Conservation (phyloP, 768 basidiomycete genomes). For the Auriscalpium orientale region DNA sequence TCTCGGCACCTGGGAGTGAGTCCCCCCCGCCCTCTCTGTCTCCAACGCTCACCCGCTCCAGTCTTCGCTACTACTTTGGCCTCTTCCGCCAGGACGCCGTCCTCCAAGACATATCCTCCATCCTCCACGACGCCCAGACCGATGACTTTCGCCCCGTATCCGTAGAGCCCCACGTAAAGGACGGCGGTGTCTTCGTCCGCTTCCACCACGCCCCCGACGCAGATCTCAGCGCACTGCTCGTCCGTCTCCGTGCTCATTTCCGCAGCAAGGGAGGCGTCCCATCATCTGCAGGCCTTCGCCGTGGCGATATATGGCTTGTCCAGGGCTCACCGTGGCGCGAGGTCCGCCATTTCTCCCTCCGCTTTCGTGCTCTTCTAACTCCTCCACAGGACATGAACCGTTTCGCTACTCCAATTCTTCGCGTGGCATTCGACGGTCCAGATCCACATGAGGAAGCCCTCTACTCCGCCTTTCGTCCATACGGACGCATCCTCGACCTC, state of each 20-base stretch:
- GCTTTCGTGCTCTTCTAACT: not conserved
- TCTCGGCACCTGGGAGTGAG: slow-evolving; percentile 68
- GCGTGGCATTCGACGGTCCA: slow-evolving; percentile 83
- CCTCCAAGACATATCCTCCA: slow-evolving; percentile 36
- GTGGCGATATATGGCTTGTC: slow-evolving; percentile 61
- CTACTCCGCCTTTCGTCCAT: slow-evolving; percentile 76
- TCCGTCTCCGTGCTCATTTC: slow-evolving; percentile 36
- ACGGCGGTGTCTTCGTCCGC: slow-evolving; percentile 79
- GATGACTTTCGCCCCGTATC: slow-evolving; percentile 57
- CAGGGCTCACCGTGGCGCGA: slow-evolving; percentile 78
- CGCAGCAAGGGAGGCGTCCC: slow-evolving; percentile 48
- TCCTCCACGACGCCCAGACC: slow-evolving; percentile 44
- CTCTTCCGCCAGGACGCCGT: slow-evolving; percentile 52
- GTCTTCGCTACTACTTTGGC: slow-evolving; percentile 60
- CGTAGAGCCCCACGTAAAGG: slow-evolving; percentile 62
- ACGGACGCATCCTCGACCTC: slow-evolving; percentile 71
- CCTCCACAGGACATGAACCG: slow-evolving; percentile 69
- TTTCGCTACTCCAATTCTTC: slow-evolving; percentile 65
- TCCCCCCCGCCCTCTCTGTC: slow-evolving; percentile 9
- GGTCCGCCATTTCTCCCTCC: slow-evolving; percentile 30
- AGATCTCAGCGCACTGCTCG: slow-evolving; percentile 26
- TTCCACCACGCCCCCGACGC: slow-evolving; percentile 47
- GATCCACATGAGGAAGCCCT: slow-evolving; percentile 76
- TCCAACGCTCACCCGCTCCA: slow-evolving; percentile 19
- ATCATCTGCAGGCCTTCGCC: slow-evolving; percentile 50